Evolutionary conservation across 2,329 filamentous ascomycete species (phyloP), one percentile per base, ranked within the genome.

Genomic region (Fusarium sp.): DNA sequence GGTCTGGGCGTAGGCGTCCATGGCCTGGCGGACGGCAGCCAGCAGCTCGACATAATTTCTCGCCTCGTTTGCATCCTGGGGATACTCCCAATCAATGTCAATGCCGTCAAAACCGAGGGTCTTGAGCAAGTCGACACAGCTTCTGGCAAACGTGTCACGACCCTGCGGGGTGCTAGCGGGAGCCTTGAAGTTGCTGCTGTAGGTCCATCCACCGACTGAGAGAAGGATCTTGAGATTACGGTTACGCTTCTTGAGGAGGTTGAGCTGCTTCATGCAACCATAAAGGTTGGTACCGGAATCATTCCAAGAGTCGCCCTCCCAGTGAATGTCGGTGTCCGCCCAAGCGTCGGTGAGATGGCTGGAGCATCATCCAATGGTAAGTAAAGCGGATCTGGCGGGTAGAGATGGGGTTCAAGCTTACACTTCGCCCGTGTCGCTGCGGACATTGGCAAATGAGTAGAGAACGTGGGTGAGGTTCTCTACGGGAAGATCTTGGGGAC

Each of bases 151-250:
- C 1, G 81, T 88, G 33, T 87, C 85, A 9, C 95, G 90, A 10
- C 95, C 94, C 27, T 88, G 83, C 0, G 90, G 86, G 0, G 93
- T 95, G 47, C 93, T 93, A 1, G 93, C 92, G 0, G 95, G 93
- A 32, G 84, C 85, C n/a, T 90, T 88, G 83, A 98, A 97, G 84
- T 97, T 97, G 81, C 89, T 86, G 72, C 92, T 94, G 82, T 97
- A 98, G 0, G 95, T 97, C 95, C 95, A 98, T 60, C 96, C 96
- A 70, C 95, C 95, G 71, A 98, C 94, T 63, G 93, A 95, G 6
- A 98, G 89, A 14, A 98, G 87, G 4, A 97, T 86, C 82, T 98
- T 98, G 70, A 98, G 87, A 76, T 95, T 92, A 57, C 95, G 92
- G 82, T 98, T 94, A 71, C 88, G 87, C 73, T 90, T 90, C 86